Base-by-base conservation (phyloP, 2,329 filamentous ascomycete genomes). In the Tolypocladium paradoxum region DNA sequence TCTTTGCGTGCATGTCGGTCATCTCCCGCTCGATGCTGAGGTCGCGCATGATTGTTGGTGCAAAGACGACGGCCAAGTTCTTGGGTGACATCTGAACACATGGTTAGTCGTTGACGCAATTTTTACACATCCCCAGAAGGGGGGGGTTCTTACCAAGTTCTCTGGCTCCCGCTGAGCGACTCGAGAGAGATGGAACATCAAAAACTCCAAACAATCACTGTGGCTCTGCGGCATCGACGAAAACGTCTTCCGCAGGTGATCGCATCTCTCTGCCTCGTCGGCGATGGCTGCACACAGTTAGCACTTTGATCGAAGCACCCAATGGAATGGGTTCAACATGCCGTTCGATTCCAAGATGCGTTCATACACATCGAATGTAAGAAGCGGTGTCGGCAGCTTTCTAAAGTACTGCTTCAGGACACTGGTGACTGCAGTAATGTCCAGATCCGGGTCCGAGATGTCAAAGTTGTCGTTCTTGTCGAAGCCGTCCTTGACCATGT, bases 401-500 rank as follows among this genome's bases (percentile, higher is more conserved):
- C 93, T 83, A 81, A 99, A 96, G 68, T 97, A 99, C 69, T 97
- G 92, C 74, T 99, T 99, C 62, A 99, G 72, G 22, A 92, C 88
- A 65, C 90, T 96, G 2, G 93, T 97, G 53, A 99, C 90, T 14
- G 93, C 90, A 53, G 95, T 95, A 57, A 99, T 97, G 67, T 99
- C 93, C 52, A 97, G 78, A 60, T 90, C 87, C 1, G 90, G 88
- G 62, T 97, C 93, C 3, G 90, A 95, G 54, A 99, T 95, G 66
- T 97, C 92, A 65, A 84, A 93, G 64, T 92, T 88, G 58, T 87
- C 81, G 55, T 82, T 85, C 68, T 84, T 86, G 68, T 96, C 91
- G 66, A 99, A 97, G 14, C 91, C 90, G 60, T 91, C 88, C 64
- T 92, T 89, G 61, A 99, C 88, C 63, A 82, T 78, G 68, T 95